Evolutionary conservation across 495 filamentous ascomycete genomes (phyloP), one percentile per base, ranked within the genome.

Genomic region (Xylaria nigripes): DNA sequence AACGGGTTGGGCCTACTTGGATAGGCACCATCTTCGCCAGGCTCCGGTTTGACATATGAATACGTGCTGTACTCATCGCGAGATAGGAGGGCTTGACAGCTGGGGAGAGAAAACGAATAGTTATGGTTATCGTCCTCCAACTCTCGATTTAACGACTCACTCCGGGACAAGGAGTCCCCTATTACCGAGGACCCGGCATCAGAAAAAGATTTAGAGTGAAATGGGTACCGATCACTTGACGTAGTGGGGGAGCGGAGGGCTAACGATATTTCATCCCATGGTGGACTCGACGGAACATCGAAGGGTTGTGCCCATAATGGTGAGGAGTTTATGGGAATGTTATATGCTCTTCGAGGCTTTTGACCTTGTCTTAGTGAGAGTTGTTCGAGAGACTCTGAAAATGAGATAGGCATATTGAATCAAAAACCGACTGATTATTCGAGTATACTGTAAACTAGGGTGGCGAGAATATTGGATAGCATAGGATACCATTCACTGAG

Each of bases 1-100:
- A 38, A 32, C n/a, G 32, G 10, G 9, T 16, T 32, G 4, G 54
- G 19, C 6, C 34, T 49, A 2, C 27, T 27, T 7, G 51, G 47
- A 12, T 34, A n/a, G 16, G 25, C 23, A 29, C 54, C 55, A 15
- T 50, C 54, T 10, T 50, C 50, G 3, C 43, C 51, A 1, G 47
- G 59, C 23, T 58, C 59, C 15, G 59, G 59, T 13, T 34, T 64
- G 13, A 44, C 45, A 5, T 32, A 9, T 29, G 25, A 32, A 23
- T 13, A 18, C 3, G 16, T 15, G 16, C 4, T 9, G 5, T 24
- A 19, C 12, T 48, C 18, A 12, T 48, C n/a, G 10, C 15, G 18
- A 6, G 36, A 25, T 22, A 38, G 7, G 7, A 48, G 7, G 1
- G 2, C 43, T 27, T 44, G 24, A n/a, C 16, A 18, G 0, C 45